Evolutionary conservation across 805 yeast genomes (phyloP).

Genomic region (Sugiyamaella lignohabitans): DNA sequence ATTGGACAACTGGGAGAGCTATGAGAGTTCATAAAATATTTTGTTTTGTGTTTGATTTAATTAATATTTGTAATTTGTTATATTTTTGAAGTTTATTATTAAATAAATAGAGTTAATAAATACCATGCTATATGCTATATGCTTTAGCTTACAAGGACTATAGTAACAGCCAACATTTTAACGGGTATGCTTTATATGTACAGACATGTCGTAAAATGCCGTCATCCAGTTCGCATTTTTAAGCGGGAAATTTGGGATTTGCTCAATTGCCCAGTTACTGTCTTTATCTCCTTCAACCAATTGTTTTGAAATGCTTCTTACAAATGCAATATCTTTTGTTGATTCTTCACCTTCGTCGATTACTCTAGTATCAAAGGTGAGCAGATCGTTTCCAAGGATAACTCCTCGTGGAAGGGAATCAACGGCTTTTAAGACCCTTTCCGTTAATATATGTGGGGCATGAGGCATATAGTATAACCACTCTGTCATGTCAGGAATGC

Average conservation of each 20-base stretch:
- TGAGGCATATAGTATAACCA: conserved; percentile 65
- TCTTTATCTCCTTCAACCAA: background rate
- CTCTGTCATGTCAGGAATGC: conserved; percentile 1
- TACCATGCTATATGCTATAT: background rate
- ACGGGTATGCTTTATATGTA: no score
- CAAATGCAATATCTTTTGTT: background rate
- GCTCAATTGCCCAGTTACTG: conserved; percentile 9
- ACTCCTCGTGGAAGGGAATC: background rate
- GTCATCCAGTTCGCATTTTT: conserved; percentile 25
- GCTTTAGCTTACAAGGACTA: background rate
- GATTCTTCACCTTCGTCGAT: conserved; percentile 31
- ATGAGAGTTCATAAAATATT: conserved; percentile 35
- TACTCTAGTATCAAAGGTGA: conserved; percentile 47
- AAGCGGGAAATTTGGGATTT: conserved; percentile 14
- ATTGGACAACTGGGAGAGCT: conserved; percentile 92
- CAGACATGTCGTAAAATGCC: conserved; percentile 28
- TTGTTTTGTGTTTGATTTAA: background rate
- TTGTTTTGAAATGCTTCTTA: background rate
- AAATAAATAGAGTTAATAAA: background rate
- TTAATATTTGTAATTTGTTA: background rate
- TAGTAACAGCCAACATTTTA: no score
- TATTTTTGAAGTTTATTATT: background rate
- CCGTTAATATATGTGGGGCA: conserved; percentile 47
- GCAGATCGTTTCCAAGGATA: conserved; percentile 46
- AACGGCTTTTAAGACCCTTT: conserved; percentile 12